Percentiles rank a stretch among this genome's conserved stretches.
Evolutionary conservation across 768 basidiomycete genomes (phyloP).

Genomic region (Lepiota venenata): DNA sequence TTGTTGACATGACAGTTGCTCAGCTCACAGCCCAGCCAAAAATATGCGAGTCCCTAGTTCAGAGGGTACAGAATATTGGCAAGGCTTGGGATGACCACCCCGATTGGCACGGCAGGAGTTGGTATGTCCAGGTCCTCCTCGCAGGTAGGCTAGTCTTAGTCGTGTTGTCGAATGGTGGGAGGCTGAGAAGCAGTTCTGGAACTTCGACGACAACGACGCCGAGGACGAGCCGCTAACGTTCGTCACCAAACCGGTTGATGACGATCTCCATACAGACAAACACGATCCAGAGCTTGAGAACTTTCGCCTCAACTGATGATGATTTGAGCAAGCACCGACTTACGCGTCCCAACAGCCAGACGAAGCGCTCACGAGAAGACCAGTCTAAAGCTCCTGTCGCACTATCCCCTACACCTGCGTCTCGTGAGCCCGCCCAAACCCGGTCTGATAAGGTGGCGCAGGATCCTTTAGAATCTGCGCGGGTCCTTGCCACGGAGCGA

Average conservation of each 20-base stretch:
- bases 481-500: constrained; percentile 85
- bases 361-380: constrained; percentile 56
- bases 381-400: constrained; percentile 43
- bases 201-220: constrained; percentile 90
- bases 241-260: constrained; percentile 86
- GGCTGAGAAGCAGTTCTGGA: constrained; percentile 99
- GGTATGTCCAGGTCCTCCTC: constrained; percentile 96
- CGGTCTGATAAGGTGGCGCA: constrained; percentile 48
- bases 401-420: constrained; percentile 27
- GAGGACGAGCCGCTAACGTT: constrained; percentile 92
- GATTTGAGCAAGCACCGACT: constrained; percentile 51
- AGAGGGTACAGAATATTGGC: constrained; percentile 88
- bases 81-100: constrained; percentile 97
- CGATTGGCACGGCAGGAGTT: constrained; percentile 95
- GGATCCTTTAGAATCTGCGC: constrained; percentile 65
- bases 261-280: constrained; percentile 37
- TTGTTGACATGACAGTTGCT: constrained; percentile 84
- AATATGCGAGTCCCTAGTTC: constrained; percentile 81
- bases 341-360: constrained; percentile 46
- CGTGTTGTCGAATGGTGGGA: constrained; percentile 99
- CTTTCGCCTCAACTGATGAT: constrained; percentile 48
- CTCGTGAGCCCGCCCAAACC: constrained; percentile 31
- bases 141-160: constrained; percentile 93
- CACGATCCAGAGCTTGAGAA: constrained; percentile 38
- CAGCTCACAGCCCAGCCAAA: constrained; percentile 87